Evolutionary conservation across 2,329 filamentous ascomycete genomes (phyloP).

Genomic region (Acarospora socialis): DNA sequence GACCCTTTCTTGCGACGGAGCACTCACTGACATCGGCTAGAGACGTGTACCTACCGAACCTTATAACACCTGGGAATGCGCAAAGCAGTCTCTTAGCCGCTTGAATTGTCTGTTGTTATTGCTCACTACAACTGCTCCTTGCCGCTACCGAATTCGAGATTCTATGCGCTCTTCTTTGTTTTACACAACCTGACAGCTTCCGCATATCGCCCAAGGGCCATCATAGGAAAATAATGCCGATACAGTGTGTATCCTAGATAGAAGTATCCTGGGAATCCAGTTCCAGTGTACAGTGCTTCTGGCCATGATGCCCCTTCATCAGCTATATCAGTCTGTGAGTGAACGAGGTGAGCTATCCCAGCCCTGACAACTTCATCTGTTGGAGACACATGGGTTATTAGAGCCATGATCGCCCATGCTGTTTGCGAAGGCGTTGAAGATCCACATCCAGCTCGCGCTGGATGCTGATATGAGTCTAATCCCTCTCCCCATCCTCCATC

Average conservation of each 20-base stretch:
- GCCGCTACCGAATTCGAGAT: no score
- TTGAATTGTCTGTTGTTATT: no score
- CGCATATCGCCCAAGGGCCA: slow-evolving; percentile 17
- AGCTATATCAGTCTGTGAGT: not conserved
- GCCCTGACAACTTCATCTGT: slow-evolving; percentile 8
- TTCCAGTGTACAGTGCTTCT: slow-evolving; percentile 12
- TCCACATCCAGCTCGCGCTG: slow-evolving; percentile 9
- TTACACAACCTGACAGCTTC: no score
- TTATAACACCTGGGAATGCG: no score
- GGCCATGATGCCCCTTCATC: slow-evolving; percentile 12
- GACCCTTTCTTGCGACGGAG: no score
- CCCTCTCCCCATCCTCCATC: slow-evolving; percentile 24
- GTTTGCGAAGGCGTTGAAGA: slow-evolving; percentile 21
- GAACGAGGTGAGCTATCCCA: slow-evolving; percentile 5
- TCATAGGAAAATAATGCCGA: slow-evolving; percentile 19
- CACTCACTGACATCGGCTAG: no score
- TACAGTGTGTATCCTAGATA: slow-evolving; percentile 17
- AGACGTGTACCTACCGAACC: no score
- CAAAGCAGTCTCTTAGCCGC: no score
- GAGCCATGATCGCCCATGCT: slow-evolving; percentile 21
- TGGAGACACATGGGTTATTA: slow-evolving; percentile 13
- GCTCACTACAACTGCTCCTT: no score
- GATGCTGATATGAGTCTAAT: slow-evolving; percentile 14
- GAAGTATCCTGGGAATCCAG: slow-evolving; percentile 16
- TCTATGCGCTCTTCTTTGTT: no score